Percentiles rank a stretch among this genome's conserved stretches.
Conservation (phyloP, 768 basidiomycete species). For the Podaxis sp. region DNA sequence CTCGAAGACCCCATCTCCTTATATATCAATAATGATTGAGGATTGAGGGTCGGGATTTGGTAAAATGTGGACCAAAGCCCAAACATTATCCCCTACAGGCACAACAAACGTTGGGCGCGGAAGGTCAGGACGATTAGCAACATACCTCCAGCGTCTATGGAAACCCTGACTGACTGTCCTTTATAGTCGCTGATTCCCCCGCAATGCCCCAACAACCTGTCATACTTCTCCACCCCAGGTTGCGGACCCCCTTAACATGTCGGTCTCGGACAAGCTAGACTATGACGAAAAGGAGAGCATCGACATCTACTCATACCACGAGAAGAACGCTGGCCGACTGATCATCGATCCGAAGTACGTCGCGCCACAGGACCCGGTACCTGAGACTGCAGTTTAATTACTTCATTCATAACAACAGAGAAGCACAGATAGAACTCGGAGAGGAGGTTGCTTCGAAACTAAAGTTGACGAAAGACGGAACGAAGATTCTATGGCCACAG, state of each 20-base stretch:
- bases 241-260: neutral
- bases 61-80: neutral
- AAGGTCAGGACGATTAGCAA: neutral
- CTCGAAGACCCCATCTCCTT: too few relatives aligned
- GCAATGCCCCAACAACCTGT: neutral
- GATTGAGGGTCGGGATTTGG: neutral
- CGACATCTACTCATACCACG: slow-evolving; percentile 45
- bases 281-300: slow-evolving; percentile 24
- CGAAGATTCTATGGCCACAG: slow-evolving; percentile 69
- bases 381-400: neutral
- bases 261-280: slow-evolving; percentile 17
- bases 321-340: slow-evolving; percentile 54
- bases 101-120: neutral
- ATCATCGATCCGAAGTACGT: slow-evolving; percentile 62
- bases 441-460: slow-evolving; percentile 50
- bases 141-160: neutral
- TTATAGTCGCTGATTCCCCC: neutral
- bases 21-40: too few relatives aligned
- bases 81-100: neutral
- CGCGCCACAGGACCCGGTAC: neutral
- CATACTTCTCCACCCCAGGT: neutral
- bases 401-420: slow-evolving; percentile 33
- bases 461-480: slow-evolving; percentile 56
- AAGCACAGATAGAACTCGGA: slow-evolving; percentile 63
- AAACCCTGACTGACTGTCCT: neutral